phyloP scores from a whole-genome alignment of 2,329 filamentous ascomycete species.

The Hypoxylon sp. region DNA sequence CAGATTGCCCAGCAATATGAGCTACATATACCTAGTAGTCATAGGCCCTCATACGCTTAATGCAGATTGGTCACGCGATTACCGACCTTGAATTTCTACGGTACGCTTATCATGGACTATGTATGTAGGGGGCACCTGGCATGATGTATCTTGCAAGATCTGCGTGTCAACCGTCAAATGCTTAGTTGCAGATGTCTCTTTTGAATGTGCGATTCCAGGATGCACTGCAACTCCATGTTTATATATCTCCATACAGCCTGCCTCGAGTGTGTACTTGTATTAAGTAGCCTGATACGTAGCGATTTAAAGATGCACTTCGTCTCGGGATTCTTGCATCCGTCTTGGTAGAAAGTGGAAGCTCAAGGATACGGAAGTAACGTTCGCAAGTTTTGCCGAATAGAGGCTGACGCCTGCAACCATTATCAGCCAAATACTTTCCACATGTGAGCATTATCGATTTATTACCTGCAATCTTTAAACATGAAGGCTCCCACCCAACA shows the following conservation, averaged over 20 bases:
- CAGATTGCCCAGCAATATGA: constrained; percentile 6
- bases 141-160: constrained; percentile 40
- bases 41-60: constrained; percentile 29
- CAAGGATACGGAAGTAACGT: constrained; percentile 14
- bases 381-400: constrained; percentile 19
- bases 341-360: constrained; percentile 29
- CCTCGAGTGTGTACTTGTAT: constrained; percentile 9
- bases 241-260: constrained; percentile 1
- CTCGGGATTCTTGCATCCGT: constrained; percentile 38
- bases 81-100: constrained; percentile 22
- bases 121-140: constrained; percentile 3
- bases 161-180: constrained; percentile 34
- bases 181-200: constrained; percentile 22
- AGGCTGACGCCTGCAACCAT: background rate
- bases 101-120: constrained; percentile 31
- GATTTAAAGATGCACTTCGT: constrained; percentile 26
- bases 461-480: background rate
- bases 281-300: constrained; percentile 2
- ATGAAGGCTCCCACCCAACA: background rate
- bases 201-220: constrained; percentile 10
- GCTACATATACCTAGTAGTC: constrained; percentile 15
- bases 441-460: background rate
- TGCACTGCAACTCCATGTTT: constrained; percentile 23
- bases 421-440: constrained; percentile 14
- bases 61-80: constrained; percentile 38